Percentiles rank a stretch among this genome's conserved stretches.
Evolutionary conservation across 345 rosid genomes (phyloP).

Genomic region (Cardamine chenopodiifolia): DNA sequence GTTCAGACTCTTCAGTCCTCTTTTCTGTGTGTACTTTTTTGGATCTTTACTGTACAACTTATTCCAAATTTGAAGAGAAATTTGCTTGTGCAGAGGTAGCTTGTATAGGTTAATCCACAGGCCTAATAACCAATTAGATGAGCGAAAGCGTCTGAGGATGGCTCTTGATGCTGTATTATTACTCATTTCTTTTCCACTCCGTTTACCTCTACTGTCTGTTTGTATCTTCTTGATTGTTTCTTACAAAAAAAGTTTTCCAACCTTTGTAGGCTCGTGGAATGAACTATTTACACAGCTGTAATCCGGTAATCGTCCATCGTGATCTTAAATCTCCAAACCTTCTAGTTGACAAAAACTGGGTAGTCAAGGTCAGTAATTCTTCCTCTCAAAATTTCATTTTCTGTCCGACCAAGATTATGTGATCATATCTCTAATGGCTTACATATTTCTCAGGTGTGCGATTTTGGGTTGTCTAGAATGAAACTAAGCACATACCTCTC

Average conservation of each 20-base stretch:
- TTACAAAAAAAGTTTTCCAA: constrained; percentile 26
- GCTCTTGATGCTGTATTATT: constrained; percentile 89
- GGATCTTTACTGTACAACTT: constrained; percentile 6
- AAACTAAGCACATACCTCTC: constrained; percentile 93
- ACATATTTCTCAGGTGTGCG: constrained; percentile 64
- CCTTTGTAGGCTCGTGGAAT: constrained; percentile 89
- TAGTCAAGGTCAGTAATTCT: constrained; percentile 65
- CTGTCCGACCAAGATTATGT: neutral
- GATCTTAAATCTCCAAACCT: constrained; percentile 96
- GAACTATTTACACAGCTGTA: constrained; percentile 93
- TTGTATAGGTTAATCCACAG: constrained; percentile 88
- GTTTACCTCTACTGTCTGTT: constrained; percentile 1
- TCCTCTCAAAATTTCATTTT: neutral
- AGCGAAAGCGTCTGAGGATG: constrained; percentile 89
- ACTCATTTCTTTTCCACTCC: constrained; percentile 20
- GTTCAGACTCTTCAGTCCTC: neutral
- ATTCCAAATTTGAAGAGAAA: neutral
- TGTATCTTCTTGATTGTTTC: constrained; percentile 32
- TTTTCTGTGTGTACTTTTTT: constrained; percentile 19
- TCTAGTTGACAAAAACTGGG: constrained; percentile 95
- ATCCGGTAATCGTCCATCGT: constrained; percentile 83
- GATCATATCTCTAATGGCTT: constrained; percentile 24
- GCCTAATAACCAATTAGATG: constrained; percentile 93
- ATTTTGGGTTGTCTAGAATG: constrained; percentile 92
- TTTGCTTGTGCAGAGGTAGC: constrained; percentile 81